Evolutionary conservation across 139 green algal genomes (phyloP).

Genomic region (Volvox reticuliferus): DNA sequence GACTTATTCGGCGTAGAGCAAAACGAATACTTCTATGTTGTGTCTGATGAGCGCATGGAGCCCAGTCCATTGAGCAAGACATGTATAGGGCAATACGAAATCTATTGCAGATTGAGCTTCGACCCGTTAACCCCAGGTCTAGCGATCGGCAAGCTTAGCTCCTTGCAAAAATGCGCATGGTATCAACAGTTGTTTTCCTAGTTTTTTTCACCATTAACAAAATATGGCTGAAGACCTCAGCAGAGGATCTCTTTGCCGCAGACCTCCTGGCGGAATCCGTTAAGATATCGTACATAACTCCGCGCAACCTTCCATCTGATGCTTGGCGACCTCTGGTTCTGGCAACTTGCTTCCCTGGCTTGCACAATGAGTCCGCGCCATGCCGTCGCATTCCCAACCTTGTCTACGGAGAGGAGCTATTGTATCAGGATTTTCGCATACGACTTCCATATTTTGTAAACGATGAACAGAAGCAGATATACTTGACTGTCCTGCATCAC

Average conservation of each 20-base stretch:
- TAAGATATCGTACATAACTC: not conserved
- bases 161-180: too few species aligned
- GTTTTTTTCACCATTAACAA: too few species aligned
- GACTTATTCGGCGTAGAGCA: too few species aligned
- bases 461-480: not conserved
- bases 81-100: too few species aligned
- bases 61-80: too few species aligned
- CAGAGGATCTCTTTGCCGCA: not conserved
- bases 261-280: not conserved
- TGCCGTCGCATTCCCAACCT: not conserved
- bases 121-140: too few species aligned
- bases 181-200: too few species aligned
- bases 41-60: too few species aligned
- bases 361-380: not conserved
- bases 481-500: not conserved
- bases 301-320: not conserved
- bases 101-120: too few species aligned
- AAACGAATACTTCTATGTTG: too few species aligned
- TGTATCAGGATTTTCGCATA: constrained; percentile 14
- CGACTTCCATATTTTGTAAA: not conserved
- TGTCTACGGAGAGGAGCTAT: constrained; percentile 8
- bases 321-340: not conserved
- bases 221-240: not conserved
- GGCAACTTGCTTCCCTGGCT: not conserved
- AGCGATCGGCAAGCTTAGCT: too few species aligned